A percentile compares a stretch with the other conserved stretches of the same genome.
Evolutionary conservation across 1,139 yeast species (phyloP).

Genomic region (Candida mesenterica): DNA sequence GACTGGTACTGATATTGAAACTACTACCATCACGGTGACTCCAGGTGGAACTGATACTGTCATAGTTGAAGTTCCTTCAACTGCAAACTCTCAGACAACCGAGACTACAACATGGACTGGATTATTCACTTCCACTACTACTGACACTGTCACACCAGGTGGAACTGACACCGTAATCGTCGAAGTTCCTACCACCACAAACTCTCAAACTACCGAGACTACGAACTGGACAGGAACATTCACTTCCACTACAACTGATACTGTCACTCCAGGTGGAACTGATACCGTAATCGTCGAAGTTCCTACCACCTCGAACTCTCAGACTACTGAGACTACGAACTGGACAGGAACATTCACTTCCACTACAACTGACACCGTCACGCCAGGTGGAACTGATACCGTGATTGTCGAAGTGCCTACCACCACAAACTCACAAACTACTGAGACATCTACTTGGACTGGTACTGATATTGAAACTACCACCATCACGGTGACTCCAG

Average conservation of each 20-base stretch:
- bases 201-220: not conserved
- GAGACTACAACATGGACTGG: not conserved
- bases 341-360: not conserved
- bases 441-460: not conserved
- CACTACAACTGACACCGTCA: not conserved
- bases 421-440: not conserved
- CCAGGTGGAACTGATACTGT: conserved; percentile 1
- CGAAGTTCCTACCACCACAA: not conserved
- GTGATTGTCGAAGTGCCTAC: not conserved
- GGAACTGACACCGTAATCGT: conserved; percentile 1
- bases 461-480: not conserved
- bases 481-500: not conserved
- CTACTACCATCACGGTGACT: not conserved
- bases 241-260: too few relatives aligned
- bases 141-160: not conserved
- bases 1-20: not conserved
- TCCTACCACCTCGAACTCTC: not conserved
- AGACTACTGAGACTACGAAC: not conserved
- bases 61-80: not conserved
- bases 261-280: conserved; percentile 1
- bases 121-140: not conserved
- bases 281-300: conserved; percentile 1
- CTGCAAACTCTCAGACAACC: not conserved
- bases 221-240: not conserved
- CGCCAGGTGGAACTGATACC: conserved; percentile 1